Base-by-base conservation (phyloP, 305 asterid species). In the Fraxinus xanthoxyloides region DNA sequence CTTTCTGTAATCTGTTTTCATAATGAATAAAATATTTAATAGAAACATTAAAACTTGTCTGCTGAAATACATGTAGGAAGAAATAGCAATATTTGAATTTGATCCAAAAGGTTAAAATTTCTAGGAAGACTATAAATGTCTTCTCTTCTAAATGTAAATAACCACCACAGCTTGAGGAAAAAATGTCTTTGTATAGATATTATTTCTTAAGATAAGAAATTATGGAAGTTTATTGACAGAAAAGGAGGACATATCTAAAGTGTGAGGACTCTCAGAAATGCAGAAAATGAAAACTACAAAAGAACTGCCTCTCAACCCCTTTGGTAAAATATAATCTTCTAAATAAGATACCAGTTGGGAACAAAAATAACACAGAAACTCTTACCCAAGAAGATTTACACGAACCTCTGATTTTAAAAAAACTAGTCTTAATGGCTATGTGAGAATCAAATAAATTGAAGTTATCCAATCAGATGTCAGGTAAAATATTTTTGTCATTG, bases 1-100 rank as follows among this genome's bases (percentile, higher is more conserved):
- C 94, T 86, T 89, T 93, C 84, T 95, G 98, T 75, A 75, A 21
- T 86, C 98, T 94, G 90, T 81, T 77, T 79, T 73, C 80, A 87
- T 77, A 83, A 80, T 65, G 38, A 85, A 84, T 77, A 80, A 77
- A 56, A 48, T 32, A 79, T 15, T 23, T 80, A 46, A 86, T 85
- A 63, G 74, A 77, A 79, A 54, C 31, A 79, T 31, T 10, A 59
- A 70, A 74, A 69, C 31, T 76, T 48, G 35, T 59, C 65, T 76
- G 72, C 28, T 13, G 72, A 81, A 48, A 67, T 82, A 72, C 51
- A 72, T 28, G 46, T 77, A 63, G 51, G 79, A 54, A 40, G n/a
- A 35, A 28, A 70, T 3, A 46, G 23, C 40, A 73, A 82, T 28
- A 80, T 17, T 77, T 46, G 54, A 26, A 43, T 70, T 69, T 35